Evolutionary conservation across 176 grass and related monocot genomes (phyloP), one percentile per base, ranked within the genome.

Genomic region (Metroxylon sagu): DNA sequence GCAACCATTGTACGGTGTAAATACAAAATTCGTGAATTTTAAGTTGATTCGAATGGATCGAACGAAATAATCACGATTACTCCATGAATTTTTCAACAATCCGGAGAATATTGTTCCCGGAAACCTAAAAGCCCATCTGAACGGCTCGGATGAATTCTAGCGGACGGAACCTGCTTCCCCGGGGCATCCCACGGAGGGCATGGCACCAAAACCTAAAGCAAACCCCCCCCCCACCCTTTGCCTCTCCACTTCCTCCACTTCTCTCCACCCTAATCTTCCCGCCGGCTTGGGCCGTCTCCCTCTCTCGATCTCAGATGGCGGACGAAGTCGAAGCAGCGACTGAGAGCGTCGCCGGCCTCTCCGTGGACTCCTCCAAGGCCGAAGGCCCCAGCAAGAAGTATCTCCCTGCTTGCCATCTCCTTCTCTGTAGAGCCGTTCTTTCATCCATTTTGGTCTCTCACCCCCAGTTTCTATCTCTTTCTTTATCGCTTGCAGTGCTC

Each of bases 401-500:
- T 19, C 5, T 23, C 18, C 53, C 23, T 54, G 2, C 54, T 71
- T 29, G 57, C 17, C 6, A 3, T 54, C 29, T 57, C 67, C 14
- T 31, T 68, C 5, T 68, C 35, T 67, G 12, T 43, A 14, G 35
- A 43, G 35, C 10, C 12, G 35, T 43, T 43, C 35, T 12, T 43
- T 43, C 1, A 43, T 43, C 35, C 8, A 3, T 10, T 43, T 12
- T 2, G 35, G 1, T 10, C 35, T 43, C 35, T 43, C 5, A 12
- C 35, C 35, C 35, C 8, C 49, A 35, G 3, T 29, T 16, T 15
- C 14, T n/a, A 60, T 25, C 17, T 50, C 19, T 26, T 16, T 56
- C 29, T 56, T 29, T 19, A n/a, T 31, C 23, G 26, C 26, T 17
- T 48, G 12, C 26, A 54, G 87, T 59, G 84, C 93, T 30, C 62